Evolutionary conservation across 2,329 filamentous ascomycete species (phyloP).

Genomic region (Beauveria bassiana): DNA sequence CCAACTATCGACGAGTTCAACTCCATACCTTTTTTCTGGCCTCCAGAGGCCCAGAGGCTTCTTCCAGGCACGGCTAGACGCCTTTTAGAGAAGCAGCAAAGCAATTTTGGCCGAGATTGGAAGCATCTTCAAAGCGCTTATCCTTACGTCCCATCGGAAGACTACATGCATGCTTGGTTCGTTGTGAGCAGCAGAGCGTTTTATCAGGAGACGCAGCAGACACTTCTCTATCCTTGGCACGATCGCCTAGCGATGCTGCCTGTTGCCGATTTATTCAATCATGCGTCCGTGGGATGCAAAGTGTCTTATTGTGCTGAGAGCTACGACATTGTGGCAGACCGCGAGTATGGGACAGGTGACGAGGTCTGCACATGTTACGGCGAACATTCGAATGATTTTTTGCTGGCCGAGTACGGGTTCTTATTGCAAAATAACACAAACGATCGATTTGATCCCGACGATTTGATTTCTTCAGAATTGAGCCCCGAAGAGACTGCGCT

Average conservation of each 20-base stretch:
- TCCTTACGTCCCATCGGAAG: conserved; percentile 21
- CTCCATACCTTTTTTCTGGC: conserved; percentile 37
- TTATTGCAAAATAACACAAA: conserved; percentile 38
- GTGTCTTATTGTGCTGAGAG: conserved; percentile 41
- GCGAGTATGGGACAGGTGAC: conserved; percentile 46
- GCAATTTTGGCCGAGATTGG: conserved; percentile 35
- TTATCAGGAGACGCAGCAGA: conserved; percentile 37
- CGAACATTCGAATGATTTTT: conserved; percentile 61
- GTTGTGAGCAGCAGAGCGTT: conserved; percentile 52
- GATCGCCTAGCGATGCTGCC: conserved; percentile 59
- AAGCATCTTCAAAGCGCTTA: conserved; percentile 23
- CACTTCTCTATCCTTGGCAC: conserved; percentile 31
- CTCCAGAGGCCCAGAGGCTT: conserved; percentile 33
- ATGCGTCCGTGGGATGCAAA: conserved; percentile 40
- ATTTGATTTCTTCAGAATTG: neutral
- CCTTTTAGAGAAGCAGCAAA: conserved; percentile 46
- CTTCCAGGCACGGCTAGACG: conserved; percentile 36
- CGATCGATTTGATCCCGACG: conserved; percentile 24
- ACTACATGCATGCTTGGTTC: conserved; percentile 42
- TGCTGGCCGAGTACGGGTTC: conserved; percentile 61
- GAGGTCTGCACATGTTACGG: conserved; percentile 67
- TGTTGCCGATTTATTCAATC: conserved; percentile 61
- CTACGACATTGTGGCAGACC: conserved; percentile 46
- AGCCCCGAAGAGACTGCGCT: neutral
- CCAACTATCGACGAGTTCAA: conserved; percentile 5